Evolutionary conservation across 108 stramenopile genomes (phyloP), one percentile per base, ranked within the genome.

Genomic region (Schizochytrium sp.): DNA sequence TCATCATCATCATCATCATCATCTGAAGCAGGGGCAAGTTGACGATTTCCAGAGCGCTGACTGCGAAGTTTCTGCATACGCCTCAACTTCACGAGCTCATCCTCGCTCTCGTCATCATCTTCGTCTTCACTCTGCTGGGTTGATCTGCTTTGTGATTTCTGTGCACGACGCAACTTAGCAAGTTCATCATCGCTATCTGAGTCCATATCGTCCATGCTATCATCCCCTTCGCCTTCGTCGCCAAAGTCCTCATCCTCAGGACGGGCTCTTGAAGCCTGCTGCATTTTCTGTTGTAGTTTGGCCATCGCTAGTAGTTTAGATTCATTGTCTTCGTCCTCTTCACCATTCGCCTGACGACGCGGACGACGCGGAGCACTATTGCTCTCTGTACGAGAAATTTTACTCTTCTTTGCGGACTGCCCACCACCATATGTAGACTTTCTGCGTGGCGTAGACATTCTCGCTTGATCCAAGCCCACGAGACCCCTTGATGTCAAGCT

Each of bases 1-100:
- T 83, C 76, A 2, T 83, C 76, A 2, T 83, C 76, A 2, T 83
- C 64, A 44, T 69, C 64, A 15, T 69, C 64, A 28, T 69, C 64
- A 15, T 69, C 64, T 1, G 40, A 10, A 58, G 10, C 57, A 28
- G 28, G 28, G 28, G 28, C 28, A 28, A 28, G 57, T 58, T 17
- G 57, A 15, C 57, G 57, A 15, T 17, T 10, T 58, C 57, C 13
- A 15, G 13, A 17, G 10, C 57, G 57, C 17, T 17, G 57, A 15
- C 57, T 10, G 10, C 57, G 57, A 15, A 10, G 57, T 58, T 17
- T 58, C 57, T 10, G 10, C 57, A 17, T 58, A 10, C 13, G 10
- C 57, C 13, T 58, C 57, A 17, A 15, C 57, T 10, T 58, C 57
- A 10, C 57, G 57, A 15, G 13, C 13, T 58, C 57, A 17, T 58